phyloP scores from a whole-genome alignment of 1,284 basidiomycete species.

The Leccinum solheimii region DNA sequence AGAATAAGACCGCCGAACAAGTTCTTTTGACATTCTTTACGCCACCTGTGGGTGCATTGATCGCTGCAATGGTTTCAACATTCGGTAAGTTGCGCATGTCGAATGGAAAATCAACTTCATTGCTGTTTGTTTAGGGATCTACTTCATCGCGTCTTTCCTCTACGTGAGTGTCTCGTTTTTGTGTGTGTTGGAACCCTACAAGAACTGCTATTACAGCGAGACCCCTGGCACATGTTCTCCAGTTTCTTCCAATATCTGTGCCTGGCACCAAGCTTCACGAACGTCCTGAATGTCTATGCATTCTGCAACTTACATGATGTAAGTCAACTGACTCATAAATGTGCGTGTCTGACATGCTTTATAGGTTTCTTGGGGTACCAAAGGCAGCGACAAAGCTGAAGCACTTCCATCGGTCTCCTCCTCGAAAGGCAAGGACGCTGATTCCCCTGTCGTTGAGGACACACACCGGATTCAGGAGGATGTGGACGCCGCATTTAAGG shows the following conservation, averaged over 20 bases:
- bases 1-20: conserved; percentile 46
- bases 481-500: conserved; percentile 91
- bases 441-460: conserved; percentile 80
- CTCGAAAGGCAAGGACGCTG: conserved; percentile 76
- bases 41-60: conserved; percentile 78
- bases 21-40: conserved; percentile 62
- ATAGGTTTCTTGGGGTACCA: conserved; percentile 90
- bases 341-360: conserved; percentile 11
- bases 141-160: conserved; percentile 82
- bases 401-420: conserved; percentile 90
- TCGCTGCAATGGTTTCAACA: conserved; percentile 87
- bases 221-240: conserved; percentile 99
- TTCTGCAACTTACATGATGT: conserved; percentile 96
- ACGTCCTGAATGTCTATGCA: conserved; percentile 93
- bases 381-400: conserved; percentile 95
- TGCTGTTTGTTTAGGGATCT: conserved; percentile 56
- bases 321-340: conserved; percentile 22
- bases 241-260: conserved; percentile 93
- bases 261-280: conserved; percentile 89
- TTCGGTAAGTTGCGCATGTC: conserved; percentile 53
- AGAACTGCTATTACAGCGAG: conserved; percentile 54
- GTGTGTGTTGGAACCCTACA: neutral
- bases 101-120: neutral
- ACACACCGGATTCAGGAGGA: conserved; percentile 81
- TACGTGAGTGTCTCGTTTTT: conserved; percentile 61